A percentile compares a stretch with the other conserved stretches of the same genome.
Conservation (phyloP, 768 basidiomycete genomes). For the Trametes cingulata region DNA sequence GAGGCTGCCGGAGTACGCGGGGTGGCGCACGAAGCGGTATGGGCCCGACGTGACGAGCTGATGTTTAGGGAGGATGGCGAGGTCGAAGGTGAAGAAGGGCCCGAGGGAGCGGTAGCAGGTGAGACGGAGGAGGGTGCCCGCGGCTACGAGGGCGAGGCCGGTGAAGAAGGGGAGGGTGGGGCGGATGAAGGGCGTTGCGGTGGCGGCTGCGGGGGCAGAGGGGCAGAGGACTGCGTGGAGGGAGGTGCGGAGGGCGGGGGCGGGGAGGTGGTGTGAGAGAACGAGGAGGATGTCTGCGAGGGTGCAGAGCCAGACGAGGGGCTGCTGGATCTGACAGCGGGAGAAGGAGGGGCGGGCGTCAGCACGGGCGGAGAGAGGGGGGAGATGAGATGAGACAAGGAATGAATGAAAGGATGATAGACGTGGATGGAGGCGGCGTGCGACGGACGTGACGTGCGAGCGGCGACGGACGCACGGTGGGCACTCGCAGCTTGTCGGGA, state of each 20-base stretch:
- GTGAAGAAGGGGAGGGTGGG: slow-evolving; percentile 20
- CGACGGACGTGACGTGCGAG: too few species aligned
- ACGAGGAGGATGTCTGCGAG: slow-evolving; percentile 26
- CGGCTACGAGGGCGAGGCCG: slow-evolving; percentile 22
- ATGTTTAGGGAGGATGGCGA: slow-evolving; percentile 35
- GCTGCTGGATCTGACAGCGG: slow-evolving; percentile 51
- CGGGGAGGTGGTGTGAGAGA: slow-evolving; percentile 19
- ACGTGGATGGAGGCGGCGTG: neutral
- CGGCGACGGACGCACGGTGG: neutral
- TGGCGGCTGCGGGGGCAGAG: slow-evolving; percentile 3
- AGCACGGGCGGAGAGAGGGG: neutral
- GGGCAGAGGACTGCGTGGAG: slow-evolving; percentile 19
- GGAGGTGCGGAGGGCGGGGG: slow-evolving; percentile 20
- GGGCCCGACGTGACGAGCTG: slow-evolving; percentile 37
- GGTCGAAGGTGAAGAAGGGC: slow-evolving; percentile 38
- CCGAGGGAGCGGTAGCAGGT: slow-evolving; percentile 37
- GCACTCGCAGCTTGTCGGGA: too few species aligned
- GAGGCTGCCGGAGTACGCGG: slow-evolving; percentile 32
- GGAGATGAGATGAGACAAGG: neutral
- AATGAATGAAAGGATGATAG: neutral
- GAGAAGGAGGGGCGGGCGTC: neutral
- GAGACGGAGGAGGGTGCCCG: slow-evolving; percentile 24
- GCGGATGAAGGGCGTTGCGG: slow-evolving; percentile 17
- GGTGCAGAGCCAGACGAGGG: slow-evolving; percentile 44
- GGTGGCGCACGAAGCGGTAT: slow-evolving; percentile 39